Evolutionary conservation across 2,329 filamentous ascomycete genomes (phyloP), one percentile per base, ranked within the genome.

Genomic region (Tolypocladium amazonense): DNA sequence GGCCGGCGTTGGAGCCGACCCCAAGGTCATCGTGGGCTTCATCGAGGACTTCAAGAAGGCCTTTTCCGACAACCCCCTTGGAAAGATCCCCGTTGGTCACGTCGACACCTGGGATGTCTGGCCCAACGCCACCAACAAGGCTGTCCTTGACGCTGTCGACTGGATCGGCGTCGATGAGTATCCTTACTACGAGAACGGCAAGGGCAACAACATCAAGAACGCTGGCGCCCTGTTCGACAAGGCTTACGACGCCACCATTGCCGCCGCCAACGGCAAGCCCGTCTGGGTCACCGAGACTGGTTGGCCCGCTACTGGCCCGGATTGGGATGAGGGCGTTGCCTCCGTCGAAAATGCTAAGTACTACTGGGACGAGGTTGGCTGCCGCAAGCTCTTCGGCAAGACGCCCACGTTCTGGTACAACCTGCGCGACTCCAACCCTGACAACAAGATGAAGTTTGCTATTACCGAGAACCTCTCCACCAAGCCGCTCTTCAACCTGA

Each of bases 41-140:
- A 89, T 92, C 75, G 71, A 79, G 60, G 79, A 87, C 70, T 86
- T 84, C 72, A 82, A 83, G 67, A 74, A 77, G 61, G 78, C 82
- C 59, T 83, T 91, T 66, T 69, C 78, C 56, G 67, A 67, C 65
- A 75, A 70, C 20, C 60, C 71, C 20, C 73, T 81, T 23, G 64
- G 76, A 71, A 76, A 76, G 56, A 74, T 79, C 61, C 78, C 83
- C 56, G 75, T 87, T 62, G 85, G 85, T 33, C 86, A 88, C 71
- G 86, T 88, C 65, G 86, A 89, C 72, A 88, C 86, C 58, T 88
- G 84, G 81, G 84, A 84, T 53, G 79, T 77, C 55, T 86, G 83
- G 82, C 77, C 80, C 55, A 82, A 88, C 72, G 62, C 71, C 60
- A 79, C 78, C 68, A 88, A 87, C 76, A 78, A 78, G 66, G 72